Base-by-base conservation (phyloP, 2,329 filamentous ascomycete species). In the Pyrenochaeta sp. region DNA sequence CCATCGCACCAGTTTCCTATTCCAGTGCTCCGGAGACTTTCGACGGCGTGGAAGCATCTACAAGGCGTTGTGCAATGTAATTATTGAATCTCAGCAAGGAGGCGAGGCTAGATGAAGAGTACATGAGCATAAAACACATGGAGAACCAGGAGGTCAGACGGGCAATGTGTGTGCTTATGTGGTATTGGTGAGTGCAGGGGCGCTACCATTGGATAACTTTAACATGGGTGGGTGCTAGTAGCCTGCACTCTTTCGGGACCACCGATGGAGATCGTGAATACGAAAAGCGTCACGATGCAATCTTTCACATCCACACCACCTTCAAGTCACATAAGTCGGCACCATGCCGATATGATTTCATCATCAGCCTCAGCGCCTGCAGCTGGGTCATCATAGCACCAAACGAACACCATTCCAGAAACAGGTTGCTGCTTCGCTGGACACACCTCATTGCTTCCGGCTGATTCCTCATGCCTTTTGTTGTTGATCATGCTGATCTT, bases 261-360 rank as follows among this genome's bases (percentile, higher is more conserved):
- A 14, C n/a, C 48, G 36, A 21, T 14, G 36, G 18, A 39, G 36
- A 39, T 39, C 36, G 21, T 49, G 40, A 51, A 53, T 23, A 39
- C 32, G 17, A n/a, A 27, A 15, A 42, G 51, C 32, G 33, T 45
- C 36, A 41, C 48, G 47, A 48, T 39, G 46, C 17, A 27, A 35
- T 40, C 39, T 31, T 39, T n/a, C 37, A 23, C 15, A 43, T 44
- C 48, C 20, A 21, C 44, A 52, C 21, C 29, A 36, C 44, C 47
- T n/a, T 39, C 23, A n/a, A n/a, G n/a, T 23, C 42, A 46, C 20
- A 36, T n/a, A 35, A 37, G 23, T 31, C 32, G 36, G 52, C 44
- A 42, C 29, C 41, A 47, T 29, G 37, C n/a, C 37, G 41, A 20
- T 39, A 52, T 54, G 49, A 57, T 49, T 21, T 43, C 37, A 51